Evolutionary conservation across 164 flowering plant species (phyloP), one percentile per base, ranked within the genome.

Genomic region (Houttuynia cordata): DNA sequence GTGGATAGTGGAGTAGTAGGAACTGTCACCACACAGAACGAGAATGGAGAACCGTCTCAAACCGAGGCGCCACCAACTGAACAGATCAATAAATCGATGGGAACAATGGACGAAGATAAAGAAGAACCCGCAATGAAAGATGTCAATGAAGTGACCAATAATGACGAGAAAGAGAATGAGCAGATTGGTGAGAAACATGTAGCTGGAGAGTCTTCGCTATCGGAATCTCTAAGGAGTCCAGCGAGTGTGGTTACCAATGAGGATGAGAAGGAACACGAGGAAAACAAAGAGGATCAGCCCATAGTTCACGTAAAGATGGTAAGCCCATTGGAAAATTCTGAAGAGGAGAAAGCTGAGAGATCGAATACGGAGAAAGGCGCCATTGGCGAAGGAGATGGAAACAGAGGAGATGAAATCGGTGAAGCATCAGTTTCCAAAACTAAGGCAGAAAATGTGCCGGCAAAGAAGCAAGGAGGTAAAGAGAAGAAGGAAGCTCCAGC

Each of bases 401-500:
- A 65, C 10, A 60, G 45, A 49, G 70, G 50, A 57, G 64, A 19
- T 34, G 61, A 66, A 30, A 67, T 37, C 30, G 22, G 63, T 10
- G 49, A 45, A 7, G 49, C 2, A 45, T 12, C 37, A 61, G 58
- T 45, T 58, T 56, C 54, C 56, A 66, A 58, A 59, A 64, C 53
- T 37, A 54, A 58, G 17, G 64, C 37, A 24, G 59, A 56, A 24
- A 56, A 22, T 30, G 39, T 49, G 53, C 47, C n/a, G n/a, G n/a
- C 7, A 58, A 19, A 34, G 66, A 45, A 24, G 66, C 40, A 5
- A 47, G 72, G 57, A 20, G 62, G 10, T 25, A 54, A 54, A 21
- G 72, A 71, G 53, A 79, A 74, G 69, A 79, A 75, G 61, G 82
- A 75, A 6, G 42, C 79, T 10, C 69, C n/a, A 17, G 70, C 70